Evolutionary conservation across 1,284 basidiomycete genomes (phyloP).

Genomic region (Rhizoctonia solani): DNA sequence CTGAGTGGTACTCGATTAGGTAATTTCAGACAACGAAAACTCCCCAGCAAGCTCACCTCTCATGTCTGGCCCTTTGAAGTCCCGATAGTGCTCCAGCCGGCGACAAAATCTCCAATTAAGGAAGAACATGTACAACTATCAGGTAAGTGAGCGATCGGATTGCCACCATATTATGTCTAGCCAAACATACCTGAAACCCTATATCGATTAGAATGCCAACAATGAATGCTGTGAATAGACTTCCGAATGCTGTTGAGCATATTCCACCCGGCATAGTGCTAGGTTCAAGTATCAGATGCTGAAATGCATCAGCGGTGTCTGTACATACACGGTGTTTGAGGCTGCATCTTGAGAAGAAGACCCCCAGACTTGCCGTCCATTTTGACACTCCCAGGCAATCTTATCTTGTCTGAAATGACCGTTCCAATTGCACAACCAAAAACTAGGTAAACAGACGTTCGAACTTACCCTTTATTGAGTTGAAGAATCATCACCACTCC

Average conservation of each 20-base stretch:
- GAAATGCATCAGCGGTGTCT: slow-evolving; percentile 11
- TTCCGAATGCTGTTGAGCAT: slow-evolving; percentile 66
- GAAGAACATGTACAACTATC: slow-evolving; percentile 72
- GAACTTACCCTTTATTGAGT: slow-evolving; percentile 65
- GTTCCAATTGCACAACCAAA: no score
- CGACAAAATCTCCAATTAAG: slow-evolving; percentile 71
- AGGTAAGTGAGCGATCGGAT: slow-evolving; percentile 36
- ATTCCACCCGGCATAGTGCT: slow-evolving; percentile 60
- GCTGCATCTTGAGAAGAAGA: slow-evolving; percentile 53
- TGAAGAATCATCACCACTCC: slow-evolving; percentile 76
- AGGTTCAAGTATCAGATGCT: neutral
- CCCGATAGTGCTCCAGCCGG: slow-evolving; percentile 65
- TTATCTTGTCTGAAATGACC: slow-evolving; percentile 67
- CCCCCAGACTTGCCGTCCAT: slow-evolving; percentile 69
- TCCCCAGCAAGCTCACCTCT: slow-evolving; percentile 25
- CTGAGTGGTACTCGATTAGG: neutral
- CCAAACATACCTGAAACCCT: slow-evolving; percentile 62
- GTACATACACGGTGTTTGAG: slow-evolving; percentile 44
- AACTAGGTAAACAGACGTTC: no score
- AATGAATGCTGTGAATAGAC: slow-evolving; percentile 70
- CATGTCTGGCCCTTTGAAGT: slow-evolving; percentile 59
- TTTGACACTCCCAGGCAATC: slow-evolving; percentile 74
- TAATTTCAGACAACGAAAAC: neutral
- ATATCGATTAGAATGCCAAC: slow-evolving; percentile 66
- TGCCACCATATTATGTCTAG: slow-evolving; percentile 33